These are phyloP conservation scores for Metarhizium robertsii DNA, from an alignment of 2,329 filamentous ascomycete genomes.

Conservation along the genomic window DNA sequence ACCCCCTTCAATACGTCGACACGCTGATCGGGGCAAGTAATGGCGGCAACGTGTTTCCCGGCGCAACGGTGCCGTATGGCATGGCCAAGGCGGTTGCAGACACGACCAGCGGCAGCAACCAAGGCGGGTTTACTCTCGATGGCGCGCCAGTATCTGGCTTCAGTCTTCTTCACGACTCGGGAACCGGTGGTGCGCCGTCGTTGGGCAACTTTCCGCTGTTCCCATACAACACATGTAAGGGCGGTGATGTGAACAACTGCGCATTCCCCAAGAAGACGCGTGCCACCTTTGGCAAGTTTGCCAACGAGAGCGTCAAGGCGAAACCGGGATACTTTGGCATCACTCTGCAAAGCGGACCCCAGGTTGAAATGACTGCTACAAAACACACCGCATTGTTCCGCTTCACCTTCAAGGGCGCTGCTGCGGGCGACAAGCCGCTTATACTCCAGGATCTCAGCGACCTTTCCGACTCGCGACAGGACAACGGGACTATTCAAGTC, in stretches of 20 bases:
- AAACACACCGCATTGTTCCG: slow-evolving; percentile 58
- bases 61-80: slow-evolving; percentile 33
- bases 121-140: slow-evolving; percentile 48
- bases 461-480: slow-evolving; percentile 49
- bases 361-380: slow-evolving; percentile 57
- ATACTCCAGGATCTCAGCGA: slow-evolving; percentile 59
- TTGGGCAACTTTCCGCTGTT: slow-evolving; percentile 69
- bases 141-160: slow-evolving; percentile 42
- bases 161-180: slow-evolving; percentile 49
- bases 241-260: slow-evolving; percentile 53
- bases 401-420: slow-evolving; percentile 47
- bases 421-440: slow-evolving; percentile 37
- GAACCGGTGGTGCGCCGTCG: slow-evolving; percentile 49
- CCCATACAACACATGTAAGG: slow-evolving; percentile 51
- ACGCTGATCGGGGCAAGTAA: slow-evolving; percentile 25
- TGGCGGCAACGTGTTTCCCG: slow-evolving; percentile 33
- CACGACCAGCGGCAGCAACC: slow-evolving; percentile 32
- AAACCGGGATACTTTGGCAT: slow-evolving; percentile 59
- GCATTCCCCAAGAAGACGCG: slow-evolving; percentile 42
- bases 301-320: slow-evolving; percentile 42
- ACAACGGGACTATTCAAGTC: slow-evolving; percentile 47
- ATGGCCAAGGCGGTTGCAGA: slow-evolving; percentile 52
- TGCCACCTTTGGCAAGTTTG: slow-evolving; percentile 32
- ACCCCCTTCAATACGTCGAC: slow-evolving; percentile 22
- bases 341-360: slow-evolving; percentile 45